A percentile compares a stretch with the other conserved stretches of the same genome.
Evolutionary conservation across 768 basidiomycete genomes (phyloP).

Genomic region (Neoboletus magnificus): DNA sequence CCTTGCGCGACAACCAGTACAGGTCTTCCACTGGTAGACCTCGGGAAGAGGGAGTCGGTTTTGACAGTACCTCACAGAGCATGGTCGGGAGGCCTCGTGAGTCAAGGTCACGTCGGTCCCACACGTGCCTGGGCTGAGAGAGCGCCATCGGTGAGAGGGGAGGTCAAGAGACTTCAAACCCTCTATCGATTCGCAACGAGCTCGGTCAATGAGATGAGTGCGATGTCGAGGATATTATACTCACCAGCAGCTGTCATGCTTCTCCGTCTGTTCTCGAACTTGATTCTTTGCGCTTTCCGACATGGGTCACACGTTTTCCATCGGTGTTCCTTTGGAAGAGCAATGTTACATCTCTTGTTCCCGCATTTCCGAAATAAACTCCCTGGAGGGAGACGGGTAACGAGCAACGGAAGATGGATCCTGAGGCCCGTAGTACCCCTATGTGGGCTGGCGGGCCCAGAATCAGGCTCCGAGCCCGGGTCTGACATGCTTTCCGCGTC

Average conservation of each 20-base stretch:
- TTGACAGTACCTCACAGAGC: constrained; percentile 33
- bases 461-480: background rate
- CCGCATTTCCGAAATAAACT: constrained; percentile 28
- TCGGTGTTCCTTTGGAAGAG: constrained; percentile 31
- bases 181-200: background rate
- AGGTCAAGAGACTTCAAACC: background rate
- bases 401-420: constrained; percentile 26
- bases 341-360: constrained; percentile 33
- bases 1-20: constrained; percentile 35
- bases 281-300: constrained; percentile 32
- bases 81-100: constrained; percentile 35
- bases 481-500: constrained; percentile 6
- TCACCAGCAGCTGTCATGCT: constrained; percentile 5
- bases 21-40: constrained; percentile 42
- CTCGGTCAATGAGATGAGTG: constrained; percentile 16
- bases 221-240: background rate
- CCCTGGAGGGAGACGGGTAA: constrained; percentile 10
- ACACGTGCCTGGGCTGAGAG: constrained; percentile 1
- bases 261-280: constrained; percentile 19
- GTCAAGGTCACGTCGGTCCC: background rate
- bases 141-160: constrained; percentile 2
- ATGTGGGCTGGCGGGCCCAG: background rate
- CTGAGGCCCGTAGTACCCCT: background rate
- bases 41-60: constrained; percentile 34
- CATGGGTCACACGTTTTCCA: constrained; percentile 46